Evolutionary conservation across 2,329 filamentous ascomycete species (phyloP).

Genomic region (Trichoderma brevicompactum): DNA sequence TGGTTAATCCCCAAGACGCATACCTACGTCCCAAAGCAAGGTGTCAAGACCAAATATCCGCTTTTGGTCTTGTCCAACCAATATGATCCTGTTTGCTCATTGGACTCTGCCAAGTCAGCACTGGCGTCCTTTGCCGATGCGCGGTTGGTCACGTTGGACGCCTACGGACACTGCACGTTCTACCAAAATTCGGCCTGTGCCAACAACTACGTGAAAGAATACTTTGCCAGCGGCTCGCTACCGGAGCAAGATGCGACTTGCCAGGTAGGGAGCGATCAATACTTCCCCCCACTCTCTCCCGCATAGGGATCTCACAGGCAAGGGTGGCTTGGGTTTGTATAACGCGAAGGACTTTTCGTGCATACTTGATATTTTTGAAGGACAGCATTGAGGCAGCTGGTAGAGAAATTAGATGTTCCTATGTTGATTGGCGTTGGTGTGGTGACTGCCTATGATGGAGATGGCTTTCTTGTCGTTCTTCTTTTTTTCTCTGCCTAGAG

Average conservation of each 20-base stretch:
- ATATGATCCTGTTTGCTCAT: constrained; percentile 56
- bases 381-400: constrained; percentile 30
- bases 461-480: no score
- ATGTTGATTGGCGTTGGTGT: constrained; percentile 28
- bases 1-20: constrained; percentile 41
- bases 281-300: not conserved
- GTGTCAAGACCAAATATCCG: constrained; percentile 43
- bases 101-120: constrained; percentile 46
- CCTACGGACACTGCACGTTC: constrained; percentile 50
- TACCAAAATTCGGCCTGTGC: constrained; percentile 45
- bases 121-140: constrained; percentile 44
- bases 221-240: constrained; percentile 45
- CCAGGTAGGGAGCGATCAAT: constrained; percentile 30
- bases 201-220: constrained; percentile 43
- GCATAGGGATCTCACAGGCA: no score
- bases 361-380: not conserved
- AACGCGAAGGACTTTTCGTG: not conserved
- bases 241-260: constrained; percentile 41
- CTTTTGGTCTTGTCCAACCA: constrained; percentile 41
- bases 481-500: no score
- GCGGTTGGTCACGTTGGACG: constrained; percentile 47
- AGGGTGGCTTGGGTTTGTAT: constrained; percentile 28
- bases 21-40: constrained; percentile 33
- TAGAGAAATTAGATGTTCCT: constrained; percentile 19
- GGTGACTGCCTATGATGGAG: not conserved